phyloP scores from a whole-genome alignment of 2,329 filamentous ascomycete genomes.

The Leptographium flavum region DNA sequence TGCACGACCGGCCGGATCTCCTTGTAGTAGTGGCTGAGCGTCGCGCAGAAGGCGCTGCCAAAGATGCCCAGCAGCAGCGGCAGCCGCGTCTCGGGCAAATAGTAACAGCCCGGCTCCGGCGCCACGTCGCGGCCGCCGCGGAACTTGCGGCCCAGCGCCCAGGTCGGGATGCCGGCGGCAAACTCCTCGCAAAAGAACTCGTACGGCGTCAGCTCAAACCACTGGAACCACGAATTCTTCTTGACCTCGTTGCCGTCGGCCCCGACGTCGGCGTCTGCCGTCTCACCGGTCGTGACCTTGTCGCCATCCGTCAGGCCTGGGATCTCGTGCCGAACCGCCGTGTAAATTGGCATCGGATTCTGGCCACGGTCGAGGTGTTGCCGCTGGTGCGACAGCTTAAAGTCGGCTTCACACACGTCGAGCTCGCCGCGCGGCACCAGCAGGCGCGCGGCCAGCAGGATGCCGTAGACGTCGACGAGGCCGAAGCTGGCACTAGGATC shows the following conservation, averaged over 20 bases:
- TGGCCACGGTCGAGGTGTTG: constrained; percentile 62
- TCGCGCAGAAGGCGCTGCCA: constrained; percentile 92
- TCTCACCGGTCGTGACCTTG: constrained; percentile 23
- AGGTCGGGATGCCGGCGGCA: constrained; percentile 81
- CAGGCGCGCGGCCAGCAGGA: constrained; percentile 70
- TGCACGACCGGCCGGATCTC: constrained; percentile 76
- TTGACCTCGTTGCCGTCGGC: constrained; percentile 34
- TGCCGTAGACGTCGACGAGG: constrained; percentile 83
- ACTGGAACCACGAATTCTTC: constrained; percentile 84
- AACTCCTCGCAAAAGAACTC: constrained; percentile 94
- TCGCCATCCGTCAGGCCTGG: constrained; percentile 40
- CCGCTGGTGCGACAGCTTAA: constrained; percentile 83
- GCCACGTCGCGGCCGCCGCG: constrained; percentile 53
- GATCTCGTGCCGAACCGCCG: constrained; percentile 89
- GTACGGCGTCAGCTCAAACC: constrained; percentile 92
- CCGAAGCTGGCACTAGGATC: constrained; percentile 71
- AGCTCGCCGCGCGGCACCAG: constrained; percentile 78
- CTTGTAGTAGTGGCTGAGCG: constrained; percentile 87
- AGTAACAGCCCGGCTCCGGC: constrained; percentile 44
- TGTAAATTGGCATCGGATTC: constrained; percentile 86
- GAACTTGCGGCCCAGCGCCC: constrained; percentile 80
- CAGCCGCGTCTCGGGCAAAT: constrained; percentile 71
- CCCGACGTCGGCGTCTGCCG: constrained; percentile 30
- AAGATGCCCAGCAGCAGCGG: constrained; percentile 87
- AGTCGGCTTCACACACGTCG: constrained; percentile 59